Evolutionary conservation across 2,329 filamentous ascomycete species (phyloP).

Genomic region (Trichoderma brevicompactum): DNA sequence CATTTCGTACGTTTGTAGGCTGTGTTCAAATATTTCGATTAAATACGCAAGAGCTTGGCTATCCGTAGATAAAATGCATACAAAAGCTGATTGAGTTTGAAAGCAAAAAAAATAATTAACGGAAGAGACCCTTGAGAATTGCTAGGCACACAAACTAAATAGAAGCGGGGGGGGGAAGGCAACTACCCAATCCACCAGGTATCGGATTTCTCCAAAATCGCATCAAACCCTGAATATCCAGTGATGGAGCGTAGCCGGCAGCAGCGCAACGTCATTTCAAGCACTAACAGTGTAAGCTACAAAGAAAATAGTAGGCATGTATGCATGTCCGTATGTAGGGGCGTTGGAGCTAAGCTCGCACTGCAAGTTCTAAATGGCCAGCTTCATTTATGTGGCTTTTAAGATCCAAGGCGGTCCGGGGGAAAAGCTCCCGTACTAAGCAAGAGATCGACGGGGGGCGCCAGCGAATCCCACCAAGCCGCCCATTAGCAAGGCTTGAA

Average conservation of each 20-base stretch:
- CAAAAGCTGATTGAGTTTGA: background rate
- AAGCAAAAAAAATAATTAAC: background rate
- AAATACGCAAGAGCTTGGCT: too few species aligned
- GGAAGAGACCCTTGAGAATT: background rate
- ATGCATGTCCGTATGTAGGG: background rate
- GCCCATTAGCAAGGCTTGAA: background rate
- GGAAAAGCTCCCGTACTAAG: background rate
- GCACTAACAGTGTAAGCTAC: too few species aligned
- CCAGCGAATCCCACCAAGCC: background rate
- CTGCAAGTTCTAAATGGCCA: background rate
- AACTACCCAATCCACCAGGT: too few species aligned
- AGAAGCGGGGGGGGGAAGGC: background rate
- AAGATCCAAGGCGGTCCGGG: background rate
- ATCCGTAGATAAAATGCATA: background rate
- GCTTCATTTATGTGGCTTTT: background rate
- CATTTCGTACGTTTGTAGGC: background rate
- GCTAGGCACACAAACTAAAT: background rate
- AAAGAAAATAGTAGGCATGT: background rate
- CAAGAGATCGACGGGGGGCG: background rate
- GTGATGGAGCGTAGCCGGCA: too few species aligned
- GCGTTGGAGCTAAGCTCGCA: background rate
- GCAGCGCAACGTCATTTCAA: conserved; percentile 1
- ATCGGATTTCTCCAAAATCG: conserved; percentile 6
- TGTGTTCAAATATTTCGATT: too few species aligned
- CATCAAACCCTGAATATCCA: background rate